phyloP scores from a whole-genome alignment of 306 rosid genomes.

The Cucumis cinereus region DNA sequence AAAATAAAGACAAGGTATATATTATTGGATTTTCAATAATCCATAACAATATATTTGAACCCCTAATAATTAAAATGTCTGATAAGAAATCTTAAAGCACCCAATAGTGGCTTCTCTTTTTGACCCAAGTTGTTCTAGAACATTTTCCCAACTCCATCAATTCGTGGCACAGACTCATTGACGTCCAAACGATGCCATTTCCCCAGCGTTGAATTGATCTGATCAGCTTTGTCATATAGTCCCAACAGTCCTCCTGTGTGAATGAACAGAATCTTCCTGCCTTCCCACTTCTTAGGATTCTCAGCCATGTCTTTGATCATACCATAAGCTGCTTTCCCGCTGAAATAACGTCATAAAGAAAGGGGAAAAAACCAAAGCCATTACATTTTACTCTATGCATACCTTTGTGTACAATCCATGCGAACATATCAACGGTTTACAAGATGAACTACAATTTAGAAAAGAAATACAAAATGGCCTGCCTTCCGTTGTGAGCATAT shows the following conservation, averaged over 20 bases:
- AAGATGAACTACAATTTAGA: neutral
- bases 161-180: slow-evolving; percentile 50
- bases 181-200: slow-evolving; percentile 78
- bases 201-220: slow-evolving; percentile 46
- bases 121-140: slow-evolving; percentile 20
- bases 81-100: neutral
- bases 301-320: slow-evolving; percentile 59
- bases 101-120: neutral
- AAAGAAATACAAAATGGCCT: neutral
- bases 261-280: slow-evolving; percentile 78
- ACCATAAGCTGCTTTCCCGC: slow-evolving; percentile 79
- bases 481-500: neutral
- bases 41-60: neutral
- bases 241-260: slow-evolving; percentile 95
- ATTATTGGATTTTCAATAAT: neutral
- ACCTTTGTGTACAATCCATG: neutral
- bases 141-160: slow-evolving; percentile 73
- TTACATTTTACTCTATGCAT: neutral
- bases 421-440: neutral
- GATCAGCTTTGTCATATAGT: slow-evolving; percentile 76
- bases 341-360: slow-evolving; percentile 11
- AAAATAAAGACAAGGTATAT: neutral
- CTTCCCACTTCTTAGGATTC: slow-evolving; percentile 88
- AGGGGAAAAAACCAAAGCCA: neutral
- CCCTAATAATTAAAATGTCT: neutral